Evolutionary conservation across 2,329 filamentous ascomycete genomes (phyloP), one percentile per base, ranked within the genome.

Genomic region (Paracoccidioides lutzii): DNA sequence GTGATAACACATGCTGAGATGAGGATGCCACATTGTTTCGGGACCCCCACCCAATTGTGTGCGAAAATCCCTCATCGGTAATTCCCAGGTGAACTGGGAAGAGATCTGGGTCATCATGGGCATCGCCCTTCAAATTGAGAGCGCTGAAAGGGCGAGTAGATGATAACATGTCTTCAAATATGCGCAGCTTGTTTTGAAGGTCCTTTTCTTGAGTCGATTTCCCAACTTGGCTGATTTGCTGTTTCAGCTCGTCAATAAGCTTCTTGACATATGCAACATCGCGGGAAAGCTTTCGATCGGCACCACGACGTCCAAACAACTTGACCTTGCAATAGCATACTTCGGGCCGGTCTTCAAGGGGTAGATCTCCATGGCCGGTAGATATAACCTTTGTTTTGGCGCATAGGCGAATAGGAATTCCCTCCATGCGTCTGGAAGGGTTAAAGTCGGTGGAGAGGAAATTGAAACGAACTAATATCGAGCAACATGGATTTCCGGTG

Each of bases 391-490:
- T 85, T 0, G 93, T 97, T 72, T 97, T 97, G 14, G 90, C 84
- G 69, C 91, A 97, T 0, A 97, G 79, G 55, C 93, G 79, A 4
- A 98, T 90, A 0, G 93, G 91, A 61, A 97, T 96, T 40, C 93
- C 93, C 72, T 97, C 97, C 50, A 98, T 93, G 48, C 93, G 93
- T 67, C 98, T 98, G 8, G 93, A 97, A 67, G 97, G 93, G 69
- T 91, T 97, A 68, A 97, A 98, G 68, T 98, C 93, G 8, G 93
- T 98, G 0, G 93, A 98, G 0, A 98, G 77, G 67, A 98, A 98
- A 73, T 98, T 98, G 78, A 97, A 98, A 48, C 93, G 87, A 12
- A 97, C 88, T 8, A 90, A 87, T 55, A 98, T 82, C 51, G 83
- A 87, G 69, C 90, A 93, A 64, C 96, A 90, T 3, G 85, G 80